Evolutionary conservation across 345 rosid genomes (phyloP), one percentile per base, ranked within the genome.

Genomic region (Gossypium thurberi): DNA sequence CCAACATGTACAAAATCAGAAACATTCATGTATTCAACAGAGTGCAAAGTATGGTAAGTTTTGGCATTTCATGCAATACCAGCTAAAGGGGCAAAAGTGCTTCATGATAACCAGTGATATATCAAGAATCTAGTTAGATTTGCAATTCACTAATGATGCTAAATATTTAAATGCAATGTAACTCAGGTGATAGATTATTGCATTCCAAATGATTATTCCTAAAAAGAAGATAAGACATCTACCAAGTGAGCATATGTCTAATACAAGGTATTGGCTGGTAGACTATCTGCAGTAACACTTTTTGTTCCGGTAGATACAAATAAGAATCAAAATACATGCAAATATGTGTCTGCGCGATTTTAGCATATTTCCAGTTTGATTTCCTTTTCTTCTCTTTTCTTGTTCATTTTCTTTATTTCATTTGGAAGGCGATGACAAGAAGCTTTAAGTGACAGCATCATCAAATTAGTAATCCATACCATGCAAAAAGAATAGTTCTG

Each of bases 1-100:
- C 1, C 17, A 64, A 75, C 74, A 69, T 28, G 71, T 25, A 65
- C 76, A 47, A 65, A 43, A 64, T 69, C 64, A 78, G 28, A 51
- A 70, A 28, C 28, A 55, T 37, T 37, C 63, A 20, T n/a, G 25
- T 6, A 1, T 56, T 26, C 12, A 5, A 33, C 18, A 60, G 52
- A 43, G 62, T 6, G 40, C 40, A 33, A 1, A 37, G 50, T 25
- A 46, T 4, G 42, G 13, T 40, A 53, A 69, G 50, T 73, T 68
- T 60, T 52, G 56, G 7, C 62, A 72, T 6, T 43, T 56, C 72
- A 72, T 65, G 46, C 8, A 77, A 56, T 56, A 56, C 14, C 26
- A 43, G 5, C 42, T 44, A 28, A 51, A 50, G 15, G 14, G 46
- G 46, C 26, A 71, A n/a, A 57, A 44, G 8, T 13, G 13, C 15